These are phyloP conservation scores for Thelephora ganbajun DNA, from an alignment of 768 basidiomycete species.

Conservation along the genomic window DNA sequence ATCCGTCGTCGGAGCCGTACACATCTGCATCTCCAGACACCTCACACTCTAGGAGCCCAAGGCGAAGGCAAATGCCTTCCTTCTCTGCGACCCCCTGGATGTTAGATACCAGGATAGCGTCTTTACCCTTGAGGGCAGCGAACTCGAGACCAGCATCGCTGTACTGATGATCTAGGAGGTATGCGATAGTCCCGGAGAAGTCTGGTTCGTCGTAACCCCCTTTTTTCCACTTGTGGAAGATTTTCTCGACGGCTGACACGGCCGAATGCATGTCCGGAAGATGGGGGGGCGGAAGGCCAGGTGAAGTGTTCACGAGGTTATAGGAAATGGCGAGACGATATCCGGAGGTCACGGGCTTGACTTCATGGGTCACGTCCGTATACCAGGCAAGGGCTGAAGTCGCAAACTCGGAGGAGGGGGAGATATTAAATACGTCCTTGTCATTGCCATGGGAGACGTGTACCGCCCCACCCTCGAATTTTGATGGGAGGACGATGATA, in stretches of 20 bases:
- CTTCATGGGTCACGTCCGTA: slow-evolving; percentile 36
- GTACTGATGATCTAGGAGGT: slow-evolving; percentile 23
- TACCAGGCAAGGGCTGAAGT: slow-evolving; percentile 36
- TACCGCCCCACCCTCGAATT: slow-evolving; percentile 31
- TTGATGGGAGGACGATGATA: slow-evolving; percentile 31
- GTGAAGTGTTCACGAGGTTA: slow-evolving; percentile 29
- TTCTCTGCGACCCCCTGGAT: slow-evolving; percentile 20
- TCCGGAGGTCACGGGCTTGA: slow-evolving; percentile 33
- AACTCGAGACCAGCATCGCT: slow-evolving; percentile 13
- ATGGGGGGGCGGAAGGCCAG: slow-evolving; percentile 10
- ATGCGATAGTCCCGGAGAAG: slow-evolving; percentile 14
- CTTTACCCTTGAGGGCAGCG: slow-evolving; percentile 24
- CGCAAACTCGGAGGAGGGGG: slow-evolving; percentile 15
- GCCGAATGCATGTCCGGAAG: slow-evolving; percentile 16
- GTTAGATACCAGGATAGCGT: slow-evolving; percentile 20
- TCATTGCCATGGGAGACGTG: slow-evolving; percentile 25
- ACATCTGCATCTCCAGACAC: not conserved
- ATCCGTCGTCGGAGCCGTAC: slow-evolving; percentile 3
- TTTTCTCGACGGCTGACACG: slow-evolving; percentile 13
- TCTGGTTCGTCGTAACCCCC: slow-evolving; percentile 8
- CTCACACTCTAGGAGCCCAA: slow-evolving; percentile 21
- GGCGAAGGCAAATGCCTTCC: slow-evolving; percentile 20
- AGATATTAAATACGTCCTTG: slow-evolving; percentile 22
- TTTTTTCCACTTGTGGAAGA: slow-evolving; percentile 25
- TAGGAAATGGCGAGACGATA: slow-evolving; percentile 37